These are phyloP conservation scores for Naganishia sp. DNA, from an alignment of 1,284 basidiomycete genomes.

Conservation along the genomic window DNA sequence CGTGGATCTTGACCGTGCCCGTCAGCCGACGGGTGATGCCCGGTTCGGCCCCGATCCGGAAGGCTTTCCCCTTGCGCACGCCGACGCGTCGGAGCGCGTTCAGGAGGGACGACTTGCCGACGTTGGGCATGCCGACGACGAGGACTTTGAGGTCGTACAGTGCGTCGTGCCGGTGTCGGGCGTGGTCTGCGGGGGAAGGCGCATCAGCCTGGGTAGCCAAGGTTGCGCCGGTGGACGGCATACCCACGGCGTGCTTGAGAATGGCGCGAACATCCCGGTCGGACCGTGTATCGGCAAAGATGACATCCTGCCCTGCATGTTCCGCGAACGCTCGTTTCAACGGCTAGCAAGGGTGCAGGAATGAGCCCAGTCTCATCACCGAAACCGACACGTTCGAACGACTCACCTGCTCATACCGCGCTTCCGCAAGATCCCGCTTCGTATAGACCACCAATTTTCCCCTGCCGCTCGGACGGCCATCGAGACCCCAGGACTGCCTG, in stretches of 20 bases:
- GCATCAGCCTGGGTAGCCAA: not conserved
- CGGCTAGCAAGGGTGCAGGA: conserved; percentile 46
- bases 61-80: conserved; percentile 81
- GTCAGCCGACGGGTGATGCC: conserved; percentile 83
- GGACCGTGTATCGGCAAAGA: conserved; percentile 58
- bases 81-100: conserved; percentile 89
- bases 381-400: not conserved
- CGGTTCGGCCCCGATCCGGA: conserved; percentile 83
- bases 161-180: conserved; percentile 51
- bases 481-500: conserved; percentile 42
- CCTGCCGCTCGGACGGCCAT: conserved; percentile 43
- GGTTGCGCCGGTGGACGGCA: conserved; percentile 33
- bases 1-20: conserved; percentile 75
- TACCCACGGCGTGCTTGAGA: conserved; percentile 54
- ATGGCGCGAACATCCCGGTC: conserved; percentile 56
- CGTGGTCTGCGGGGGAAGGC: conserved; percentile 30
- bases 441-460: conserved; percentile 89
- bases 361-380: too few relatives aligned
- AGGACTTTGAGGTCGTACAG: conserved; percentile 78
- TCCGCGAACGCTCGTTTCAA: conserved; percentile 54
- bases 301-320: conserved; percentile 54
- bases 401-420: conserved; percentile 77
- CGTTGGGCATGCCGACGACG: conserved; percentile 97
- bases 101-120: conserved; percentile 92
- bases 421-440: conserved; percentile 86